These are phyloP conservation scores for Hippophae gyantsensis DNA, from an alignment of 306 rosid genomes.

Conservation along the genomic window DNA sequence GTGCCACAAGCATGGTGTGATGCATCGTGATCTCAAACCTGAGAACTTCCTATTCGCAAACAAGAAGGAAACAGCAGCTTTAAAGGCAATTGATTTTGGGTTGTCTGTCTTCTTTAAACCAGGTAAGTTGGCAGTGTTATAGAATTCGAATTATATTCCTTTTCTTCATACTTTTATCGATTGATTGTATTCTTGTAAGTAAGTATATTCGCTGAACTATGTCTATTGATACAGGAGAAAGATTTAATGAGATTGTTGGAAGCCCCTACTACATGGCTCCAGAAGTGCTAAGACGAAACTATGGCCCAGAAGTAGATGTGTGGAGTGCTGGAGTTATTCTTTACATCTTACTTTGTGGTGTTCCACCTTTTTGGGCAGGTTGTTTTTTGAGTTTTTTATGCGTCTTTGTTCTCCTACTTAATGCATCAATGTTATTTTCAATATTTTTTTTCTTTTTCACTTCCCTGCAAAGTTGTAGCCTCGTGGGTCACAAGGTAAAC, in stretches of 20 bases:
- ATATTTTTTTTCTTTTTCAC: too few relatives aligned
- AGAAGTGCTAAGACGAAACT: constrained; percentile 73
- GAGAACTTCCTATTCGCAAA: constrained; percentile 90
- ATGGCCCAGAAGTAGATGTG: constrained; percentile 89
- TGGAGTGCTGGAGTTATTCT: constrained; percentile 99
- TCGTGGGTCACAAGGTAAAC: too few relatives aligned
- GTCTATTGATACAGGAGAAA: constrained; percentile 45
- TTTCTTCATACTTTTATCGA: constrained; percentile 5
- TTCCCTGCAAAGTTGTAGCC: too few relatives aligned
- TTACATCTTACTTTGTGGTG: constrained; percentile 90
- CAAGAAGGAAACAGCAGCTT: constrained; percentile 70
- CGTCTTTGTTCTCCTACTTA: too few relatives aligned
- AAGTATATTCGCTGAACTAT: constrained; percentile 16
- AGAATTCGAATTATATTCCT: not conserved
- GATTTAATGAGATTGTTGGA: constrained; percentile 85
- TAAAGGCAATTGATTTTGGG: constrained; percentile 95
- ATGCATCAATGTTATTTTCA: not conserved
- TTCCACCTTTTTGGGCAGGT: constrained; percentile 99
- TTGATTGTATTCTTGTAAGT: constrained; percentile 9
- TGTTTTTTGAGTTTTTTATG: constrained; percentile 20
- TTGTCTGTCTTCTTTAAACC: constrained; percentile 84
- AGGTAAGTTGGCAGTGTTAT: constrained; percentile 36
- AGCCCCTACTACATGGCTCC: constrained; percentile 99
- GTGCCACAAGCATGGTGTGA: constrained; percentile 93
- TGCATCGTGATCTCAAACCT: constrained; percentile 94